phyloP scores from a whole-genome alignment of 106 monocot genomes.

The Alisma plantagoaquatica region DNA sequence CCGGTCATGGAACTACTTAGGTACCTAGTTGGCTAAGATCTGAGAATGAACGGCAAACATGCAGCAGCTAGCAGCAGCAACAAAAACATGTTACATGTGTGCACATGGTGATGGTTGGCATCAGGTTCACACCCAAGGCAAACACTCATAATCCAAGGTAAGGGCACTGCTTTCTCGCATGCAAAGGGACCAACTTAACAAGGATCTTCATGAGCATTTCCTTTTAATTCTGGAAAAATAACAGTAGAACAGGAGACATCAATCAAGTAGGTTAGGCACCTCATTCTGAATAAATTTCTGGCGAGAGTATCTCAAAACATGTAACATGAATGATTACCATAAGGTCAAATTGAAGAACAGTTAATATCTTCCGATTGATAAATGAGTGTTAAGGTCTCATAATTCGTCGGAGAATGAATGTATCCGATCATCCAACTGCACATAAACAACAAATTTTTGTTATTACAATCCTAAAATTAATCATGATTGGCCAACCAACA shows the following conservation, averaged over 20 bases:
- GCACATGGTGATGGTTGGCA: too few species aligned
- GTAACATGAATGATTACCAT: constrained; percentile 2
- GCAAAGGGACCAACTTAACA: constrained; percentile 19
- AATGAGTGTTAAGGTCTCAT: constrained; percentile 4
- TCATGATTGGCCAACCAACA: background rate
- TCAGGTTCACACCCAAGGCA: too few species aligned
- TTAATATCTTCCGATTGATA: constrained; percentile 16
- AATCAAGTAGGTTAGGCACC: too few species aligned
- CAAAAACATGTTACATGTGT: too few species aligned
- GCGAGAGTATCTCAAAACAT: background rate
- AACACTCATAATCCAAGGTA: constrained; percentile 16
- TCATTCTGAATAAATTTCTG: too few species aligned
- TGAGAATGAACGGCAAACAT: too few species aligned
- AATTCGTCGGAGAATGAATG: constrained; percentile 24
- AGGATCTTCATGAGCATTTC: constrained; percentile 11
- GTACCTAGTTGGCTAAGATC: too few species aligned
- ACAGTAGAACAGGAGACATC: background rate
- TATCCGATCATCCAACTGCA: constrained; percentile 12
- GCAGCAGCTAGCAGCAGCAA: too few species aligned
- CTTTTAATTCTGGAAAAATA: constrained; percentile 9
- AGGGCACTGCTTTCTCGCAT: constrained; percentile 19
- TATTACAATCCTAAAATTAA: background rate
- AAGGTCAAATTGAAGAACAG: constrained; percentile 27
- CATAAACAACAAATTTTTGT: background rate
- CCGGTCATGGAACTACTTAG: too few species aligned